phyloP scores from a whole-genome alignment of 2,329 filamentous ascomycete species.

The Sarocladiaceae sp. region DNA sequence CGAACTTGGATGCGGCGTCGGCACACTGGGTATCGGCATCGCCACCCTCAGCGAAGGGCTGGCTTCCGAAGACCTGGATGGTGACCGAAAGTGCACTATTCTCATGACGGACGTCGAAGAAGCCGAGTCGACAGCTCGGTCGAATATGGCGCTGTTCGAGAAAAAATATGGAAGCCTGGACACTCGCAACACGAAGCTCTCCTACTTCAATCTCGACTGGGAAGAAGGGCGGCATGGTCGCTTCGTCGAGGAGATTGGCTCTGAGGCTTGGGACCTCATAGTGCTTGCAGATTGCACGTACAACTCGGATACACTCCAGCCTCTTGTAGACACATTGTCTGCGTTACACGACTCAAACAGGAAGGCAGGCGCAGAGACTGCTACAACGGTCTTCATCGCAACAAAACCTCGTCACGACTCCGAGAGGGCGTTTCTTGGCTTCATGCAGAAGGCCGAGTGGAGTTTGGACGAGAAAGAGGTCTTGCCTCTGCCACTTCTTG shows the following conservation, averaged over 20 bases:
- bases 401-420: slow-evolving; percentile 52
- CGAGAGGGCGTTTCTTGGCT: slow-evolving; percentile 40
- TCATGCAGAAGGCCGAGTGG: slow-evolving; percentile 43
- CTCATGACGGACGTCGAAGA: slow-evolving; percentile 51
- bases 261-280: slow-evolving; percentile 43
- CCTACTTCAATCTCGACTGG: slow-evolving; percentile 54
- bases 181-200: slow-evolving; percentile 19
- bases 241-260: slow-evolving; percentile 35
- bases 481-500: slow-evolving; percentile 40
- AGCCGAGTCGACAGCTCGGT: slow-evolving; percentile 40
- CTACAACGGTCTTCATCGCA: slow-evolving; percentile 43
- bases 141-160: slow-evolving; percentile 36
- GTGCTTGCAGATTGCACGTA: slow-evolving; percentile 57
- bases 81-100: slow-evolving; percentile 17
- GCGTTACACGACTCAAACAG: slow-evolving; percentile 36
- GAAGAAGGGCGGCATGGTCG: slow-evolving; percentile 39
- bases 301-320: slow-evolving; percentile 49
- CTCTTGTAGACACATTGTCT: slow-evolving; percentile 46
- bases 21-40: slow-evolving; percentile 47
- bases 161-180: slow-evolving; percentile 12
- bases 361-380: not conserved
- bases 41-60: slow-evolving; percentile 25
- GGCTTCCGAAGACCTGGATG: slow-evolving; percentile 9
- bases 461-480: slow-evolving; percentile 21
- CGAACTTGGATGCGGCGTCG: slow-evolving; percentile 52